Conservation (phyloP, 805 yeast genomes). For the Cephaloascus fragrans region DNA sequence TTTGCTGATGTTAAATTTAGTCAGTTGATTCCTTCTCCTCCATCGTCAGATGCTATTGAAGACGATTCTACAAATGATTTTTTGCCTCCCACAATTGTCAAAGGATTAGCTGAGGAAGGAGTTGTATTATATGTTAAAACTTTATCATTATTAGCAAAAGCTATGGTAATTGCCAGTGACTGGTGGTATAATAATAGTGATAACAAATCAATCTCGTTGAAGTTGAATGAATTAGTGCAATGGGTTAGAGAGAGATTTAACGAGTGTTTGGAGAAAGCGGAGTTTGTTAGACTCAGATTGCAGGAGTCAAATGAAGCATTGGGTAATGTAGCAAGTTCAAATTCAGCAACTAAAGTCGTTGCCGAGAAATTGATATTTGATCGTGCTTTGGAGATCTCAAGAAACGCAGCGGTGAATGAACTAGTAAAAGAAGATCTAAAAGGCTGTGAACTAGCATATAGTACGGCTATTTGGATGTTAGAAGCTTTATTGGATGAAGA, state of each 20-base stretch:
- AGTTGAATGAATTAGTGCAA: slow-evolving; percentile 67
- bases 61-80: slow-evolving; percentile 25
- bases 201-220: slow-evolving; percentile 22
- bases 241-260: slow-evolving; percentile 88
- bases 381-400: slow-evolving; percentile 86
- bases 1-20: slow-evolving; percentile 88
- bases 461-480: slow-evolving; percentile 92
- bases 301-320: slow-evolving; percentile 36
- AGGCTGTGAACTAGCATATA: slow-evolving; percentile 81
- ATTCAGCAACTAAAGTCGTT: slow-evolving; percentile 22
- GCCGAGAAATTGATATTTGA: slow-evolving; percentile 88
- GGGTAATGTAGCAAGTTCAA: slow-evolving; percentile 8
- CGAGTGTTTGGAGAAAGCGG: slow-evolving; percentile 84
- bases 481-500: slow-evolving; percentile 57
- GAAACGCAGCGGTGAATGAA: slow-evolving; percentile 86
- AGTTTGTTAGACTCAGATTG: slow-evolving; percentile 51
- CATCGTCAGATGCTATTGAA: slow-evolving; percentile 25
- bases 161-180: slow-evolving; percentile 75
- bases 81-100: slow-evolving; percentile 48
- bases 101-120: slow-evolving; percentile 73
- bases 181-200: slow-evolving; percentile 70
- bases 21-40: slow-evolving; percentile 73
- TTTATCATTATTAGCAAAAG: slow-evolving; percentile 69
- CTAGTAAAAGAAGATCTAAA: slow-evolving; percentile 60
- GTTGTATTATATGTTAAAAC: slow-evolving; percentile 78